Evolutionary conservation across 495 filamentous ascomycete genomes (phyloP).

Genomic region (Achaetomiella virescens): DNA sequence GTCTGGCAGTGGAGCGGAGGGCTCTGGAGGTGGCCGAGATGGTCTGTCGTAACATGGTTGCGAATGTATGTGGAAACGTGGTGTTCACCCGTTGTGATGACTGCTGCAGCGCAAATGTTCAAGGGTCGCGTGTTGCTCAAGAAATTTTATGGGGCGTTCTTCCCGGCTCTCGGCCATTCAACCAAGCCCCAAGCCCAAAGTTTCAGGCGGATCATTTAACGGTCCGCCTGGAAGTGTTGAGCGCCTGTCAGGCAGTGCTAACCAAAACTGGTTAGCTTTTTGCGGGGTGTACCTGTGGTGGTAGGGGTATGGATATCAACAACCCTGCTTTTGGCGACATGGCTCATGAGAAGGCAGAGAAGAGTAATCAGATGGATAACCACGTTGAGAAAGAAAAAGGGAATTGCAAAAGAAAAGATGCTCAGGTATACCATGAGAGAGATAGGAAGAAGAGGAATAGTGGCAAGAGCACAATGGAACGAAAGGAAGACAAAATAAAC

Average conservation of each 20-base stretch:
- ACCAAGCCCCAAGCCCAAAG: neutral
- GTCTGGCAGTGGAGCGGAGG: slow-evolving; percentile 24
- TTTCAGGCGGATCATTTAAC: slow-evolving; percentile 19
- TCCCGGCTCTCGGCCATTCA: slow-evolving; percentile 3
- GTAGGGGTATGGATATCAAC: no score
- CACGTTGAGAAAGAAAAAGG: neutral
- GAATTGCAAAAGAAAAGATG: neutral
- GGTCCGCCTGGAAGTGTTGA: slow-evolving; percentile 4
- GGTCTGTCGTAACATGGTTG: slow-evolving; percentile 41
- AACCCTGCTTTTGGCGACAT: neutral
- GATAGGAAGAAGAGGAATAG: no score
- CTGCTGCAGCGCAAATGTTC: neutral
- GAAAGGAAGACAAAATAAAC: no score
- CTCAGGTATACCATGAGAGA: no score
- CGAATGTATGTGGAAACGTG: slow-evolving; percentile 12
- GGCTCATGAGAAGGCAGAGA: neutral
- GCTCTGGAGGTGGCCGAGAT: slow-evolving; percentile 36
- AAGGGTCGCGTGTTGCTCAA: slow-evolving; percentile 6
- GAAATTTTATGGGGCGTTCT: slow-evolving; percentile 15
- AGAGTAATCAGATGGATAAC: neutral
- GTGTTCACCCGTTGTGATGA: neutral
- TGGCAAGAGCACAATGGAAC: no score
- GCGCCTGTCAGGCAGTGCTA: neutral
- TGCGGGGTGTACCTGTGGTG: neutral
- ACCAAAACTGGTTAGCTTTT: neutral